phyloP scores from a whole-genome alignment of 1,139 yeast genomes.

The Magnusiomyces clavatus region DNA sequence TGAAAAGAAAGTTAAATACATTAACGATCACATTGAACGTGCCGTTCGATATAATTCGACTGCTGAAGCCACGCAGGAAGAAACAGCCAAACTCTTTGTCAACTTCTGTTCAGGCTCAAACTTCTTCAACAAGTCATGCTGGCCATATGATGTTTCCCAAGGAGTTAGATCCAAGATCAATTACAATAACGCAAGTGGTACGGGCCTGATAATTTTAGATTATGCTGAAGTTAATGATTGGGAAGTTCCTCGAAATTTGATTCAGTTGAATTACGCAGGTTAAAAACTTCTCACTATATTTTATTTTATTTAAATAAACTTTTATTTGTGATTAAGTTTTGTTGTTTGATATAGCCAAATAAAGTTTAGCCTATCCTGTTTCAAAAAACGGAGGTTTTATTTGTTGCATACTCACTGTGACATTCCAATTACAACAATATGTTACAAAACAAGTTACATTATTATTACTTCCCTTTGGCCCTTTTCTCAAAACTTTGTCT shows the following conservation, averaged over 20 bases:
- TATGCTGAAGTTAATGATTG: slow-evolving; percentile 59
- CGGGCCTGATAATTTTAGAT: slow-evolving; percentile 55
- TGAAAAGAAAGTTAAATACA: slow-evolving; percentile 49
- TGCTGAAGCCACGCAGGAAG: slow-evolving; percentile 30
- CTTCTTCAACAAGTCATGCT: slow-evolving; percentile 61
- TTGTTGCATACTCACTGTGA: too few species aligned
- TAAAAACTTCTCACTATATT: neutral
- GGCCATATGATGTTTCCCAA: slow-evolving; percentile 64
- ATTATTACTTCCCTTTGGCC: too few species aligned
- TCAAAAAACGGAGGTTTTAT: neutral
- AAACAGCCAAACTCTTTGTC: slow-evolving; percentile 47
- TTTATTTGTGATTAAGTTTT: neutral
- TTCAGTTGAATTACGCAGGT: slow-evolving; percentile 19
- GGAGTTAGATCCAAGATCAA: slow-evolving; percentile 27
- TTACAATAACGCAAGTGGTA: slow-evolving; percentile 38
- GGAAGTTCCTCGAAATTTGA: slow-evolving; percentile 46
- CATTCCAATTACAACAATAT: too few species aligned
- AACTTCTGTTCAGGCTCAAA: slow-evolving; percentile 73
- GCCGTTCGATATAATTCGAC: slow-evolving; percentile 48
- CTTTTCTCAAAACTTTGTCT: too few species aligned
- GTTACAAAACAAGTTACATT: too few species aligned
- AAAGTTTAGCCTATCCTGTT: neutral
- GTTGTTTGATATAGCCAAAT: neutral
- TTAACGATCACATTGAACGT: slow-evolving; percentile 47
- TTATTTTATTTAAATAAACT: neutral